Percentiles rank a stretch among this genome's conserved stretches.
Conservation (phyloP, 2,329 filamentous ascomycete species). For the Neocucurbitaria cava region DNA sequence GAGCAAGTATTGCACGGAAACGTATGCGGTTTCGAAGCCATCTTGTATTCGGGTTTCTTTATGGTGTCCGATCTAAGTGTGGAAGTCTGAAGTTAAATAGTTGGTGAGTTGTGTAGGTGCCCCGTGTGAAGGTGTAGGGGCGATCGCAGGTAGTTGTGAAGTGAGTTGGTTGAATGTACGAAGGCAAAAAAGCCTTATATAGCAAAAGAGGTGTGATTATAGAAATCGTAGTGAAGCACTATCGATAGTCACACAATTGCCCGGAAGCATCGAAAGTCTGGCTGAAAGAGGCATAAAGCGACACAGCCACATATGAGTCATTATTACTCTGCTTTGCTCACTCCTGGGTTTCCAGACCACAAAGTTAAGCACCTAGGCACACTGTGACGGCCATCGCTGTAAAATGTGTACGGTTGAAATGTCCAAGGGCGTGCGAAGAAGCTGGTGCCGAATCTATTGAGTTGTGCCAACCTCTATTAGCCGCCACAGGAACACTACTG, state of each 20-base stretch:
- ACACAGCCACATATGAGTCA: not conserved
- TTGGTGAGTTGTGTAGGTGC: not conserved
- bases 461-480: too few relatives aligned
- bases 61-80: not conserved
- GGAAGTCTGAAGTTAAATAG: not conserved
- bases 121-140: not conserved
- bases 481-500: too few relatives aligned
- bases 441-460: too few relatives aligned
- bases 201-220: not conserved
- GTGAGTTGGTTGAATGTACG: not conserved
- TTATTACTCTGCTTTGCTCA: not conserved
- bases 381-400: too few relatives aligned
- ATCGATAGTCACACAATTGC: not conserved
- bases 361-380: too few relatives aligned
- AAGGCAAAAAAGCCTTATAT: not conserved
- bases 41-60: constrained; percentile 2
- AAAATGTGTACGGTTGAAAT: too few relatives aligned
- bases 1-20: constrained; percentile 28
- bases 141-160: not conserved
- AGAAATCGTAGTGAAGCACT: not conserved
- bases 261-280: not conserved
- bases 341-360: too few relatives aligned
- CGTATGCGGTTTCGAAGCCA: constrained; percentile 5
- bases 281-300: not conserved
- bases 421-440: too few relatives aligned